These are phyloP conservation scores for Balamuthia mandrillaris DNA, from an alignment of 208 protist genomes.

Conservation along the genomic window DNA sequence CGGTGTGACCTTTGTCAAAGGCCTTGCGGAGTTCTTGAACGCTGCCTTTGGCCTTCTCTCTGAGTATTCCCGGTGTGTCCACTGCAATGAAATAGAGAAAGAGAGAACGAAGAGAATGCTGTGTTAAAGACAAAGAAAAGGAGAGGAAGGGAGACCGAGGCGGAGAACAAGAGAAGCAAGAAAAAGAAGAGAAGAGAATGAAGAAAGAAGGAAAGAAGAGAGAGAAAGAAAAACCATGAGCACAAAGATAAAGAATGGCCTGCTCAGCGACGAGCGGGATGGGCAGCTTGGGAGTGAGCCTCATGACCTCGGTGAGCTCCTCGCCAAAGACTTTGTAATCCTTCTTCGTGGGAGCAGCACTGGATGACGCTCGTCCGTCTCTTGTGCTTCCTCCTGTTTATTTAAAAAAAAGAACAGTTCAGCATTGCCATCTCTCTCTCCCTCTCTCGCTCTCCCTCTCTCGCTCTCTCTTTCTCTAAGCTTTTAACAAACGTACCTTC, in stretches of 20 bases:
- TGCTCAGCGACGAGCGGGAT: conserved; percentile 31
- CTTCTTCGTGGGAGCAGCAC: conserved; percentile 1
- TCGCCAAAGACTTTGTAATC: background rate
- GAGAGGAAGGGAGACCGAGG: too few species aligned
- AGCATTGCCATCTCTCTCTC: too few species aligned
- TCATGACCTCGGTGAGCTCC: background rate
- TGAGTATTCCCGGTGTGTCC: background rate
- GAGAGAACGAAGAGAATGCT: background rate
- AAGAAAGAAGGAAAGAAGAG: background rate
- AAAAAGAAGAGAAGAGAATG: background rate
- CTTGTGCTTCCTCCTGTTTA: background rate
- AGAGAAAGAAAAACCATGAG: background rate
- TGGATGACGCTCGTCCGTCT: background rate
- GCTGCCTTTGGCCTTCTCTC: background rate
- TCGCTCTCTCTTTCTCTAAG: background rate
- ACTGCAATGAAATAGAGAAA: background rate
- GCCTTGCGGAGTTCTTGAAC: background rate
- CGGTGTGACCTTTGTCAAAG: conserved; percentile 4
- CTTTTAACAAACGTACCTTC: background rate
- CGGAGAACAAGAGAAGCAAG: background rate
- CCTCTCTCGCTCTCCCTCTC: too few species aligned
- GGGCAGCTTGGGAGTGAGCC: background rate
- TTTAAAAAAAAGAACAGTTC: too few species aligned
- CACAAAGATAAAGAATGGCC: background rate
- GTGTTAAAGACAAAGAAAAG: too few species aligned